Conservation (phyloP, 2,329 filamentous ascomycete species). For the Colletotrichum sp. region DNA sequence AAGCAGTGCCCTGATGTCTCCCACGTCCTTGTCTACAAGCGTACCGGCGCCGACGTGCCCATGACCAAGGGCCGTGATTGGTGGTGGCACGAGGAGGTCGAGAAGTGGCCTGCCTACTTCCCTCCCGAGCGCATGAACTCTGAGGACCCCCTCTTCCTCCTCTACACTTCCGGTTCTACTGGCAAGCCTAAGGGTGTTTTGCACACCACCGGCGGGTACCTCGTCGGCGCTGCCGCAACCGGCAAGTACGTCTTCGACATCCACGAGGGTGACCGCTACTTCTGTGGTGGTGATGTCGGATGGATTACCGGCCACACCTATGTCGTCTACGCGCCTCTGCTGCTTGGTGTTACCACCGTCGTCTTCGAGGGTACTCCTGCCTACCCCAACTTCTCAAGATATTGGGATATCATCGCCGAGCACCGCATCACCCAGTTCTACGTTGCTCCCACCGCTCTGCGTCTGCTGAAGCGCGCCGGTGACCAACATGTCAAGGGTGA, state of each 20-base stretch:
- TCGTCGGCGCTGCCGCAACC: constrained; percentile 90
- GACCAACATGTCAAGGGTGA: constrained; percentile 88
- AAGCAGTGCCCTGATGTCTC: constrained; percentile 92
- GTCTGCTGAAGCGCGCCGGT: constrained; percentile 92
- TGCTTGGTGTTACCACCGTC: constrained; percentile 92
- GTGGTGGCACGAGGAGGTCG: constrained; percentile 99
- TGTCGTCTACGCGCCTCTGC: constrained; percentile 92
- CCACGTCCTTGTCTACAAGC: constrained; percentile 90
- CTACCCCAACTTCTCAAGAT: constrained; percentile 96
- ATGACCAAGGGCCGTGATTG: constrained; percentile 88
- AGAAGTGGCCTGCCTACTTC: constrained; percentile 95
- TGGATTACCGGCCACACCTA: constrained; percentile 99
- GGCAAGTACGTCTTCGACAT: constrained; percentile 99
- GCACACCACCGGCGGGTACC: constrained; percentile 95
- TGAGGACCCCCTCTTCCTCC: constrained; percentile 94
- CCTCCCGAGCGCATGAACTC: constrained; percentile 88
- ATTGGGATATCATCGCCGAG: constrained; percentile 98
- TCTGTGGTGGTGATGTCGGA: constrained; percentile 97
- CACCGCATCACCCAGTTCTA: constrained; percentile 98
- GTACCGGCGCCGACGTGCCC: constrained; percentile 90
- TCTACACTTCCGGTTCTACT: constrained; percentile 97
- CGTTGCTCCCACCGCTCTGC: constrained; percentile 91
- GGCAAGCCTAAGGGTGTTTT: constrained; percentile 99
- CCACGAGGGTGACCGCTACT: constrained; percentile 90
- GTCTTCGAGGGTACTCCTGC: constrained; percentile 98